A percentile compares a stretch with the other conserved stretches of the same genome.
Evolutionary conservation across 306 rosid genomes (phyloP).

Genomic region (Quercus mongolica): DNA sequence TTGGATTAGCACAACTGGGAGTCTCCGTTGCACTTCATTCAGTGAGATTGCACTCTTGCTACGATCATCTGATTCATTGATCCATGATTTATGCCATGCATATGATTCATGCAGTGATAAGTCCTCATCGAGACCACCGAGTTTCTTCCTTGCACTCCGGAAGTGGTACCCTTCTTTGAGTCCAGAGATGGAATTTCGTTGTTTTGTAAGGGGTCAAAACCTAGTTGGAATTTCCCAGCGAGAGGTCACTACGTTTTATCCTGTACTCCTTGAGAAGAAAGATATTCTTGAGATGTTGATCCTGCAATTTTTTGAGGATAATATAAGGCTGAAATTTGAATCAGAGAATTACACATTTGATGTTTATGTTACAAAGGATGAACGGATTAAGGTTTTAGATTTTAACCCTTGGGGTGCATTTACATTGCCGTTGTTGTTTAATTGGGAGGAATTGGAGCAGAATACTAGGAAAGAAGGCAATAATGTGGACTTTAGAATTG

Average conservation of each 20-base stretch:
- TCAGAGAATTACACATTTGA: conserved; percentile 69
- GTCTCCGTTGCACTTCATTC: conserved; percentile 56
- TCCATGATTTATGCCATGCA: conserved; percentile 78
- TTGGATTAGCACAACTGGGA: conserved; percentile 66
- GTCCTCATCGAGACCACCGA: conserved; percentile 43
- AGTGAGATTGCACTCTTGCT: conserved; percentile 72
- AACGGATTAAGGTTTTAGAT: conserved; percentile 63
- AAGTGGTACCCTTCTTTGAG: conserved; percentile 67
- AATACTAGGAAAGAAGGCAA: conserved; percentile 19
- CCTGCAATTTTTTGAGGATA: conserved; percentile 35
- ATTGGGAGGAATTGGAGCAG: conserved; percentile 70
- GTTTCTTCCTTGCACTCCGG: conserved; percentile 67
- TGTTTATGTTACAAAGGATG: conserved; percentile 50
- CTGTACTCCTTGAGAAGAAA: conserved; percentile 46
- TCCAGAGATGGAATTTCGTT: conserved; percentile 81
- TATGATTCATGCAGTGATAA: conserved; percentile 66
- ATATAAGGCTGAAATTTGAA: conserved; percentile 41
- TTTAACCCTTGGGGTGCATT: conserved; percentile 80
- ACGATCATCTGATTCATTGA: conserved; percentile 69
- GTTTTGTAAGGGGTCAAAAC: conserved; percentile 46
- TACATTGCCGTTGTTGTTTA: conserved; percentile 66
- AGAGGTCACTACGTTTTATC: conserved; percentile 76
- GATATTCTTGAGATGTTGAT: conserved; percentile 23
- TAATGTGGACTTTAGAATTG: conserved; percentile 53
- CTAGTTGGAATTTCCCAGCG: conserved; percentile 73